Evolutionary conservation across 148 eudicot genomes (phyloP), one percentile per base, ranked within the genome.

Genomic region (Cornus controversa): DNA sequence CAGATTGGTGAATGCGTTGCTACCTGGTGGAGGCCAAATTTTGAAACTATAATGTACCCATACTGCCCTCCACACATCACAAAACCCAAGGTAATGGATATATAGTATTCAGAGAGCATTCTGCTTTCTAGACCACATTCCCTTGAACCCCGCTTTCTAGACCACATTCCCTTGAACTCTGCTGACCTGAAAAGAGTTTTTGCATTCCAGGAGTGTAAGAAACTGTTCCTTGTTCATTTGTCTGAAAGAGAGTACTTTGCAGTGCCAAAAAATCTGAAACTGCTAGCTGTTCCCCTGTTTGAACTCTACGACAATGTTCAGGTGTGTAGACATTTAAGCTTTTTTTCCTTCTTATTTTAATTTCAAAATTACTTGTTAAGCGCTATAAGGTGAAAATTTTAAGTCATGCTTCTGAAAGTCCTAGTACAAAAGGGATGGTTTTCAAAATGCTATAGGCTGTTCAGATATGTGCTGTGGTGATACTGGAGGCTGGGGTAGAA

Each of bases 281-380:
- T 94, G 74, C 78, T 92, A 79, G 98, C 98, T 86, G 97, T 94
- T 72, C 98, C 98, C 62, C 85, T 92, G 75, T 92, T 92, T 80
- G 98, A 94, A 86, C 92, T 92, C 10, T 94, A 94, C 58, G 98
- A 92, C 76, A 92, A 94, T 86, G 88, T 89, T 83, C 95, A 89
- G 97, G 97, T 94, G 74, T 72, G 79, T 64, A 0, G 45, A 16
- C 36, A 58, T 77, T 69, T 60, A 27, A 54, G 22, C 5, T 73
- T 58, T 20, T 31, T 1, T 68, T 37, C 8, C 37, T 78, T 36
- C 1, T 27, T 66, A 3, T 11, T 66, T 40, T n/a, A 1, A 29
- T 64, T 16, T n/a, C 18, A 36, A 25, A 37, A 22, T 11, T 69
- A 37, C 23, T 34, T 34, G 31, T 18, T 69, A 36, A 37, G 23